A percentile compares a stretch with the other conserved stretches of the same genome.
phyloP scores from a whole-genome alignment of 176 grass and related monocot genomes.

The Ampelocalamus luodianensis region DNA sequence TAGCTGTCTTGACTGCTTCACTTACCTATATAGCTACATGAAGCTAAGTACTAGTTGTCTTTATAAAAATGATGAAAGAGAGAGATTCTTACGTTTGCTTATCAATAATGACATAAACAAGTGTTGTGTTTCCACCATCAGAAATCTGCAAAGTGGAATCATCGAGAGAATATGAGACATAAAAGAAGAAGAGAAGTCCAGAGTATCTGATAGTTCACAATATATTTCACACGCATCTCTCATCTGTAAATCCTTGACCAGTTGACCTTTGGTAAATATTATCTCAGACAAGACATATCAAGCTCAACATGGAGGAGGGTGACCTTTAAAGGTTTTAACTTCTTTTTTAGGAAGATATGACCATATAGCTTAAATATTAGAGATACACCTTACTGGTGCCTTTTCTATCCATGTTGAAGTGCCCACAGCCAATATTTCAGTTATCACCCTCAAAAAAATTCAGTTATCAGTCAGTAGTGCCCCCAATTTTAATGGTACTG shows the following conservation, averaged over 20 bases:
- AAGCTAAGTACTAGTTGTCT: slow-evolving; percentile 3
- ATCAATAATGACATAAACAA: slow-evolving; percentile 60
- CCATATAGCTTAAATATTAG: background rate
- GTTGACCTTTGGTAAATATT: background rate
- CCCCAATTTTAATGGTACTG: background rate
- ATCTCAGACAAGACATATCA: background rate
- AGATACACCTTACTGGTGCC: background rate
- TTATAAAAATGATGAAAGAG: background rate
- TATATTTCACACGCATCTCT: slow-evolving; percentile 13
- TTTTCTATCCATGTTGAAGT: background rate
- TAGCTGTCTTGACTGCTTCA: slow-evolving; percentile 14
- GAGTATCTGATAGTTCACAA: background rate
- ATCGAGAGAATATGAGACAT: background rate
- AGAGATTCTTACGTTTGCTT: slow-evolving; percentile 46
- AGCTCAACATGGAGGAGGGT: background rate
- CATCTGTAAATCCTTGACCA: background rate
- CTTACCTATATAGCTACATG: slow-evolving; percentile 16
- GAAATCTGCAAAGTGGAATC: slow-evolving; percentile 35
- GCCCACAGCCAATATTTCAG: background rate
- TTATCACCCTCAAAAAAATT: background rate
- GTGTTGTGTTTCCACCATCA: slow-evolving; percentile 50
- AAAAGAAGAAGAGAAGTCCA: background rate
- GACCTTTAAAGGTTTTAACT: background rate
- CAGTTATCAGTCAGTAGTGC: background rate
- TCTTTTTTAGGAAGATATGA: background rate